A percentile compares a stretch with the other conserved stretches of the same genome.
These are phyloP conservation scores for Sclerotinia glacialis DNA, from an alignment of 2,329 filamentous ascomycete genomes.

Conservation along the genomic window DNA sequence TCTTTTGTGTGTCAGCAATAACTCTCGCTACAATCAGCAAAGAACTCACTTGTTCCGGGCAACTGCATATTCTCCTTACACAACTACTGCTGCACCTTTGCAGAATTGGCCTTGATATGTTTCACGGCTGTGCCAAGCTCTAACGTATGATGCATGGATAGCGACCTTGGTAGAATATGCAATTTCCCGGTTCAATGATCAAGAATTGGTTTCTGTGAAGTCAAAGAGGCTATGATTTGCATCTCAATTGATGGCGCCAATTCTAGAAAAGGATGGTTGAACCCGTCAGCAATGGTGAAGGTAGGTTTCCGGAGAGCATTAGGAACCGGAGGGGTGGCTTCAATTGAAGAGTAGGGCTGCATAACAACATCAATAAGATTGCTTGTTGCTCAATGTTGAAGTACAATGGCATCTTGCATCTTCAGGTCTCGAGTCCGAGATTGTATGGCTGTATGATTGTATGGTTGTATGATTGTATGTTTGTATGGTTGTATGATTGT, in stretches of 20 bases:
- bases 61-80: constrained; percentile 20
- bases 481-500: neutral
- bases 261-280: constrained; percentile 11
- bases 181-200: constrained; percentile 20
- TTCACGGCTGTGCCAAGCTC: constrained; percentile 21
- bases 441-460: neutral
- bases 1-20: constrained; percentile 10
- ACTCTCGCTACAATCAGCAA: constrained; percentile 14
- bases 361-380: constrained; percentile 18
- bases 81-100: constrained; percentile 19
- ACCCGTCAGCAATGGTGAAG: constrained; percentile 8
- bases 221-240: neutral
- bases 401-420: constrained; percentile 20
- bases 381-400: constrained; percentile 16
- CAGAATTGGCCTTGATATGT: constrained; percentile 21
- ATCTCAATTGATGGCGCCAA: neutral
- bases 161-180: constrained; percentile 16
- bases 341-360: constrained; percentile 14
- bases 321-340: constrained; percentile 4
- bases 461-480: constrained; percentile 9
- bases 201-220: constrained; percentile 5
- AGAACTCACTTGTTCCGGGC: constrained; percentile 5
- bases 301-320: neutral
- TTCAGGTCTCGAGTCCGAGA: constrained; percentile 18
- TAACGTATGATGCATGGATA: constrained; percentile 22